Percentiles rank a stretch among this genome's conserved stretches.
phyloP scores from a whole-genome alignment of 2,329 filamentous ascomycete species.

The Talaromyces sp. region DNA sequence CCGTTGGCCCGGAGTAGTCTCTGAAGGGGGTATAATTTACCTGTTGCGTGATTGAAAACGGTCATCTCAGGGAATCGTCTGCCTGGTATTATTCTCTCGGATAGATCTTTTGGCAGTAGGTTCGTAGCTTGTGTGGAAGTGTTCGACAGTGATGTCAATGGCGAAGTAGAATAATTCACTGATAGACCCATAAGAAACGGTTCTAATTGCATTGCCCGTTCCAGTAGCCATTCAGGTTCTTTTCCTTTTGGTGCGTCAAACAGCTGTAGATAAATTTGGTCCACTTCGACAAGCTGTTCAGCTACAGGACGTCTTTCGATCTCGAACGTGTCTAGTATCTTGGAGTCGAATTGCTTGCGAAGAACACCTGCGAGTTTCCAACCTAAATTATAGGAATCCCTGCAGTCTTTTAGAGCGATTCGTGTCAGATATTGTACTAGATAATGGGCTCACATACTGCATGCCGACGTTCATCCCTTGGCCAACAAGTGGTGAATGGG shows the following conservation, averaged over 20 bases:
- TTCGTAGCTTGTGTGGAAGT: neutral
- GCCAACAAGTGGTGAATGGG: constrained; percentile 12
- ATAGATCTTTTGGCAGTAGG: neutral
- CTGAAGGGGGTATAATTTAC: neutral
- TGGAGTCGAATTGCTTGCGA: constrained; percentile 38
- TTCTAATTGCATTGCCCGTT: neutral
- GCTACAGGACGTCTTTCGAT: constrained; percentile 59
- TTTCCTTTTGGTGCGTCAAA: neutral
- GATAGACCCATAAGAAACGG: neutral
- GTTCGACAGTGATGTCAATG: neutral
- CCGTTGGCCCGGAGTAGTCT: neutral
- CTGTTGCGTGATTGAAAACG: neutral
- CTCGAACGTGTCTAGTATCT: constrained; percentile 52
- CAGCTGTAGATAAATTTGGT: neutral
- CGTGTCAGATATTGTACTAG: constrained; percentile 19
- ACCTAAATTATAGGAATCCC: constrained; percentile 51
- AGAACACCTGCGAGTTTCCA: constrained; percentile 56
- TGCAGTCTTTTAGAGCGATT: constrained; percentile 12
- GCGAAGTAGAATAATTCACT: neutral
- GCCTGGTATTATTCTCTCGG: neutral
- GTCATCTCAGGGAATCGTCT: constrained; percentile 2
- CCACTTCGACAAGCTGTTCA: constrained; percentile 56
- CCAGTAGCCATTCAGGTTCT: neutral
- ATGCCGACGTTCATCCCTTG: constrained; percentile 41
- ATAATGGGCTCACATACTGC: constrained; percentile 50